A percentile compares a stretch with the other conserved stretches of the same genome.
phyloP scores from a whole-genome alignment of 257 asterid genomes.

The Craterostigma plantagineum region DNA sequence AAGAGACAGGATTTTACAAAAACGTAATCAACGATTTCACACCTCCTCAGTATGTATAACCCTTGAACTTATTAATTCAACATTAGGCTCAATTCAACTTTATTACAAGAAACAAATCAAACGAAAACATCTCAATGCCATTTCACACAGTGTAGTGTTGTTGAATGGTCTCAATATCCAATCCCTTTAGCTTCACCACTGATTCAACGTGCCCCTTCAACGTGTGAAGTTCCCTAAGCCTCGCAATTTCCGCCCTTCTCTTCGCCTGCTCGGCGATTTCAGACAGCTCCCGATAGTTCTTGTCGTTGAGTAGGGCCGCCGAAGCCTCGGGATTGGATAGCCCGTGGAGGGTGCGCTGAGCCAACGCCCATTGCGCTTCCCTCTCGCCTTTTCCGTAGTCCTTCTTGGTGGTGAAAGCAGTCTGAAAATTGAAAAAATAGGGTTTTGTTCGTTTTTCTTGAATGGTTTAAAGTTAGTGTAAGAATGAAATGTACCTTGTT shows the following conservation, averaged over 20 bases:
- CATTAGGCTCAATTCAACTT: too few relatives aligned
- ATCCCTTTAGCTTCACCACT: conserved; percentile 24
- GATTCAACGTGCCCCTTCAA: conserved; percentile 75
- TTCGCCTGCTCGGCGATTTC: conserved; percentile 71
- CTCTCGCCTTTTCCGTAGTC: conserved; percentile 70
- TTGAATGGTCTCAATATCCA: conserved; percentile 32
- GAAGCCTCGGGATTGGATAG: conserved; percentile 22
- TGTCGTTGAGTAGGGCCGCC: conserved; percentile 16
- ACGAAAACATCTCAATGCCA: too few relatives aligned
- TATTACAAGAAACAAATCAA: too few relatives aligned
- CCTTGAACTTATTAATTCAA: too few relatives aligned
- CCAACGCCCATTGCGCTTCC: conserved; percentile 77
- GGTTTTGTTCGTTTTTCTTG: too few relatives aligned
- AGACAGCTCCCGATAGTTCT: conserved; percentile 25
- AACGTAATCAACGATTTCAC: too few relatives aligned
- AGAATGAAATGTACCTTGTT: conserved; percentile 53
- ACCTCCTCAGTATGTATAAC: too few relatives aligned
- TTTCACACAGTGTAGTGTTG: conserved; percentile 52
- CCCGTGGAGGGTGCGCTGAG: conserved; percentile 74
- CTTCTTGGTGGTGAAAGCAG: conserved; percentile 75
- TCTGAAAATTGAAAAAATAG: too few relatives aligned
- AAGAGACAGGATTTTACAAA: too few relatives aligned
- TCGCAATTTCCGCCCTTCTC: conserved; percentile 67
- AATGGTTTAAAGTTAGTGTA: too few relatives aligned
- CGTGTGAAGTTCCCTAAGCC: conserved; percentile 77